Evolutionary conservation across 768 basidiomycete species (phyloP).

Genomic region (Psilocybe subaeruginosa): DNA sequence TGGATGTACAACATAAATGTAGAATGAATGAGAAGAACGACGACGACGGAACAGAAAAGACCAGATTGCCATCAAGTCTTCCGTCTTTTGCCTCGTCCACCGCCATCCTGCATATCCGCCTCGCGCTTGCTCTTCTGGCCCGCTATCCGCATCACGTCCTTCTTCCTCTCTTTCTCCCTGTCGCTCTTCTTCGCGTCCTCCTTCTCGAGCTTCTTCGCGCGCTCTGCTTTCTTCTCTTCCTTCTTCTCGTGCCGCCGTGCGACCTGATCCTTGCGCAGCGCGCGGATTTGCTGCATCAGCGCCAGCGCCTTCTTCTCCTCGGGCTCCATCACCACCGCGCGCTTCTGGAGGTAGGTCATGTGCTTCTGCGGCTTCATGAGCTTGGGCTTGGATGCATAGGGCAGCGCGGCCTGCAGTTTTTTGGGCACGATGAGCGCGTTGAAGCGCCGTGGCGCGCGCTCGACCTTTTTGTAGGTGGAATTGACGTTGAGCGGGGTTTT

Average conservation of each 20-base stretch:
- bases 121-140: slow-evolving; percentile 78
- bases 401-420: slow-evolving; percentile 88
- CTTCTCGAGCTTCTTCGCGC: slow-evolving; percentile 74
- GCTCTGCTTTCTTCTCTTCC: slow-evolving; percentile 68
- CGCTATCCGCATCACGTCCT: slow-evolving; percentile 71
- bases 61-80: slow-evolving; percentile 32
- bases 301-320: slow-evolving; percentile 94
- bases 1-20: background rate
- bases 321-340: slow-evolving; percentile 93
- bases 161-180: slow-evolving; percentile 77
- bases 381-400: slow-evolving; percentile 93
- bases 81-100: slow-evolving; percentile 51
- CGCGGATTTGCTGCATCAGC: slow-evolving; percentile 91
- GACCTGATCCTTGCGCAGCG: slow-evolving; percentile 88
- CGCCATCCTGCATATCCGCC: slow-evolving; percentile 59
- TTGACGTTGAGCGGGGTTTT: slow-evolving; percentile 82
- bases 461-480: slow-evolving; percentile 86
- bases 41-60: background rate
- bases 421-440: slow-evolving; percentile 88
- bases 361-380: slow-evolving; percentile 72
- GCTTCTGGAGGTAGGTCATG: slow-evolving; percentile 90
- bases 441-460: slow-evolving; percentile 82
- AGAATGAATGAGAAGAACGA: background rate
- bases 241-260: slow-evolving; percentile 83
- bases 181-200: slow-evolving; percentile 62